Evolutionary conservation across 2,329 filamentous ascomycete species (phyloP), one percentile per base, ranked within the genome.

Genomic region (Clathrospora elynae): DNA sequence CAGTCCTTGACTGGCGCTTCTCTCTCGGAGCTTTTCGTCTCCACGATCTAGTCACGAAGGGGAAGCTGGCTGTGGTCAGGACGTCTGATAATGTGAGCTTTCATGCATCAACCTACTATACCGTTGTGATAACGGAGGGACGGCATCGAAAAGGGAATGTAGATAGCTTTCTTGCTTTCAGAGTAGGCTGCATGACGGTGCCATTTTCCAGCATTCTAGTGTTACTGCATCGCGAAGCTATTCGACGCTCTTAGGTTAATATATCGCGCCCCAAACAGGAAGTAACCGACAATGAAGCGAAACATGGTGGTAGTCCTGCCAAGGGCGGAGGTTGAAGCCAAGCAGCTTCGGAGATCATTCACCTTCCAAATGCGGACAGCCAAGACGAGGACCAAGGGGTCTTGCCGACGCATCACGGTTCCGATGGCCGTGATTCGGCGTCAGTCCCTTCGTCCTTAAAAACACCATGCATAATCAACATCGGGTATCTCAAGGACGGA

Each of bases 61-160:
- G 46, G 48, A 48, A 51, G 39, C 16, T 50, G 18, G 16, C 25
- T 1, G 26, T 16, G 18, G 11, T 28, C 16, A 13, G 20, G 35
- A 34, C 35, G 22, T 16, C 26, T 13, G 30, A 40, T 45, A 46
- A 47, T 45, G 28, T 36, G 23, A 22, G 25, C 10, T 36, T 24
- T 29, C 25, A 24, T 33, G 5, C 3, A 37, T 33, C 31, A 45
- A 20, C 33, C 25, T 43, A 42, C 40, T 43, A 36, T 18, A 10
- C 13, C 13, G 4, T 11, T 22, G 18, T 46, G 25, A 41, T 25
- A 33, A 33, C 51, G 51, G 51, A 39, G 11, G 35, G 22, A 49
- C 38, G 49, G 14, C 14, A 11, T 47, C 42, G 22, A 51, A 54
- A 44, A 32, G 37, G 53, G 51, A 34, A 56, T 49, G 28, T 49